Conservation (phyloP, 2,329 filamentous ascomycete genomes). For the Pseudogymnoascus sp. region DNA sequence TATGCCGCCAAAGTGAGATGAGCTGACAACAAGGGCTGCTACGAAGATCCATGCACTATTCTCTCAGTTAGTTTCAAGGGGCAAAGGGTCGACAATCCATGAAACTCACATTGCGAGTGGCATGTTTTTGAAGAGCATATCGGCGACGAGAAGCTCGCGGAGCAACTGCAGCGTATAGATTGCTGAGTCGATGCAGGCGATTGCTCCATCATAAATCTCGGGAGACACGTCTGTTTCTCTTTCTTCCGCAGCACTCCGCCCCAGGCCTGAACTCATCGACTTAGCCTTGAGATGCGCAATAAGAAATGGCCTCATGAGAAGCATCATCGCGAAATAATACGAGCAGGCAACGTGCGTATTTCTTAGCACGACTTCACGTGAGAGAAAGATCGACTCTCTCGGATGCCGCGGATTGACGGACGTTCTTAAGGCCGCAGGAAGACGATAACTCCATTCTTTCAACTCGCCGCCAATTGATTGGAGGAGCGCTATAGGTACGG, state of each 20-base stretch:
- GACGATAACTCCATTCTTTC: conserved; percentile 3
- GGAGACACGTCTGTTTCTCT: neutral
- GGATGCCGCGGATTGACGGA: neutral
- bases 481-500: neutral
- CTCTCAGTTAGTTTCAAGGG: neutral
- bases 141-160: neutral
- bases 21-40: conserved; percentile 12
- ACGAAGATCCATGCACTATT: conserved; percentile 12
- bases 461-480: neutral
- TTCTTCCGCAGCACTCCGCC: neutral
- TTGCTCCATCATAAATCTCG: neutral
- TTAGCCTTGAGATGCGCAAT: conserved; percentile 13
- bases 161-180: conserved; percentile 10
- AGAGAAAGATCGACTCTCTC: neutral
- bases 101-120: conserved; percentile 10
- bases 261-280: neutral
- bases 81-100: neutral
- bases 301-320: conserved; percentile 16
- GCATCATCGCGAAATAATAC: conserved; percentile 18
- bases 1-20: conserved; percentile 8
- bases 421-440: neutral
- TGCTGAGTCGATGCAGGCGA: conserved; percentile 11
- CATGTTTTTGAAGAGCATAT: conserved; percentile 12
- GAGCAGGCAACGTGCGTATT: conserved; percentile 18
- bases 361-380: conserved; percentile 10